Conservation (phyloP, 116 monocot genomes). For the Phalaenopsis hybrid region DNA sequence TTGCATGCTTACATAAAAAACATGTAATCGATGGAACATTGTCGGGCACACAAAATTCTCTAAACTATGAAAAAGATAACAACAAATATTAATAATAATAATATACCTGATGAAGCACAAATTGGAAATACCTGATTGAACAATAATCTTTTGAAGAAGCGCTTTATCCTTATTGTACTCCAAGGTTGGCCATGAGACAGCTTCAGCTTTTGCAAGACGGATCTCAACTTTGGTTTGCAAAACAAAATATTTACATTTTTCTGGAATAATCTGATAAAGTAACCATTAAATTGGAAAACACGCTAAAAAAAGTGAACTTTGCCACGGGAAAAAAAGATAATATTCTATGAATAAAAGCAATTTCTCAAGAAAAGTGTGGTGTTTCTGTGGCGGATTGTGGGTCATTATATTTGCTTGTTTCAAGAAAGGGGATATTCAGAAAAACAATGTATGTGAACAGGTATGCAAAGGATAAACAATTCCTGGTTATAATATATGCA, state of each 20-base stretch:
- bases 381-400: not conserved
- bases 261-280: constrained; percentile 62
- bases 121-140: constrained; percentile 36
- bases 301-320: not conserved
- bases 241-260: constrained; percentile 63
- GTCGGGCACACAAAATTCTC: not conserved
- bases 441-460: not conserved
- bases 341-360: not conserved
- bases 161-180: constrained; percentile 43
- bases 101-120: not conserved
- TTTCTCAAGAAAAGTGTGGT: not conserved
- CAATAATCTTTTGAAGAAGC: constrained; percentile 33
- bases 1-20: not conserved
- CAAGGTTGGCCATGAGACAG: constrained; percentile 66
- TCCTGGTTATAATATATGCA: not conserved
- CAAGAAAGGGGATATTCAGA: not conserved
- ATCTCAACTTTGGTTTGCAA: constrained; percentile 76
- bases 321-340: not conserved
- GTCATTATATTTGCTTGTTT: not conserved
- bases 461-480: not conserved
- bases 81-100: constrained; percentile 1
- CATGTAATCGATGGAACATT: not conserved
- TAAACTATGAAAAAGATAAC: not conserved
- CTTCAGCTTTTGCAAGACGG: constrained; percentile 62
- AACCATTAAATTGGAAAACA: not conserved